Conservation (phyloP, 148 eudicot species). For the Talinum fruticosum region DNA sequence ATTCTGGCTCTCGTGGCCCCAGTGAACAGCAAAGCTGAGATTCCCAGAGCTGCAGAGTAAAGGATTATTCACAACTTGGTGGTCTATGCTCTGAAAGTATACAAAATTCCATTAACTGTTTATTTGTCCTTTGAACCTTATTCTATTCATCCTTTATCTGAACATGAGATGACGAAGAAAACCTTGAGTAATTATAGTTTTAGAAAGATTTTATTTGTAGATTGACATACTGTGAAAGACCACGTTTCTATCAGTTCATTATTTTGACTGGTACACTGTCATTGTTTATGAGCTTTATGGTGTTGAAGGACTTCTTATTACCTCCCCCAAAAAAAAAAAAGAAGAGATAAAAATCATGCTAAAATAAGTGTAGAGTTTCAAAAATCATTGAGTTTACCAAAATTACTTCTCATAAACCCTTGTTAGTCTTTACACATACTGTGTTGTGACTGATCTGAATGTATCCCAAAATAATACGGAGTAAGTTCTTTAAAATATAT, state of each 20-base stretch:
- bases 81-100: not conserved
- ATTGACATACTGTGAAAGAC: not conserved
- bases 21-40: conserved; percentile 51
- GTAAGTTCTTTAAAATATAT: no score
- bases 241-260: not conserved
- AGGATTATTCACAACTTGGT: not conserved
- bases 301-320: no score
- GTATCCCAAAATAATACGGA: no score
- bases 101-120: not conserved
- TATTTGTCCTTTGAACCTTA: conserved; percentile 12
- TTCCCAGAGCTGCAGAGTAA: conserved; percentile 38
- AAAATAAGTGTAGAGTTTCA: no score
- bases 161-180: not conserved
- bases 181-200: not conserved
- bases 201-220: not conserved
- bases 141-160: not conserved
- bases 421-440: no score
- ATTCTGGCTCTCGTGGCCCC: conserved; percentile 71
- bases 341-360: no score
- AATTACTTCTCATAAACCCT: no score
- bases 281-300: no score
- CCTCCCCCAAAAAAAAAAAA: no score
- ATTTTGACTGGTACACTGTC: not conserved
- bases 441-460: no score
- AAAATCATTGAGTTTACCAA: no score